Percentiles rank a stretch among this genome's conserved stretches.
phyloP scores from a whole-genome alignment of 495 filamentous ascomycete species.

The Penicillium antarcticum region DNA sequence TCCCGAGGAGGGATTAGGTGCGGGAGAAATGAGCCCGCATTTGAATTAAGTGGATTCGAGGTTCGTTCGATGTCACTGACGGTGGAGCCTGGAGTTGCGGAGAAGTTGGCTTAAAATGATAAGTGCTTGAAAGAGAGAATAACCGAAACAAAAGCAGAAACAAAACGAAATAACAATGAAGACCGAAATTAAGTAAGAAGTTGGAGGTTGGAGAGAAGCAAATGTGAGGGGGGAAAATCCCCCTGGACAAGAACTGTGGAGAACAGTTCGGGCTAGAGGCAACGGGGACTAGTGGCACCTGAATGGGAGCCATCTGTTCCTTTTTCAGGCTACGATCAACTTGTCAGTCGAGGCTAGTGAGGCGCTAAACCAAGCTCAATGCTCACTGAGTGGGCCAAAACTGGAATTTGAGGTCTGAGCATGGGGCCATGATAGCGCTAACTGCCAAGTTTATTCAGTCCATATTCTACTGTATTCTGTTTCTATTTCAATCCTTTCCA shows the following conservation, averaged over 20 bases:
- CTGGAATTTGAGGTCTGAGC: background rate
- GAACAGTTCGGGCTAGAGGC: background rate
- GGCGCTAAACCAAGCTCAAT: slow-evolving; percentile 4
- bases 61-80: background rate
- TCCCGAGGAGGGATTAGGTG: slow-evolving; percentile 24
- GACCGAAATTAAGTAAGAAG: slow-evolving; percentile 7
- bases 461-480: background rate
- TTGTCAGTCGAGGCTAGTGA: background rate
- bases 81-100: background rate
- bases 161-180: slow-evolving; percentile 2
- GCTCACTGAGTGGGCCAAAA: background rate
- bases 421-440: background rate
- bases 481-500: background rate
- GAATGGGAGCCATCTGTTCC: background rate
- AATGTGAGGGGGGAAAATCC: slow-evolving; percentile 17
- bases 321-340: slow-evolving; percentile 11
- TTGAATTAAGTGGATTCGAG: slow-evolving; percentile 2
- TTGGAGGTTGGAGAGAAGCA: slow-evolving; percentile 18
- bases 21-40: slow-evolving; percentile 12
- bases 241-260: slow-evolving; percentile 12
- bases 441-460: background rate
- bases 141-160: slow-evolving; percentile 4
- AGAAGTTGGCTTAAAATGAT: background rate
- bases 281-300: background rate
- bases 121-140: slow-evolving; percentile 9